Base-by-base conservation (phyloP, 2,329 filamentous ascomycete genomes). In the Colletotrichum echinochloae region DNA sequence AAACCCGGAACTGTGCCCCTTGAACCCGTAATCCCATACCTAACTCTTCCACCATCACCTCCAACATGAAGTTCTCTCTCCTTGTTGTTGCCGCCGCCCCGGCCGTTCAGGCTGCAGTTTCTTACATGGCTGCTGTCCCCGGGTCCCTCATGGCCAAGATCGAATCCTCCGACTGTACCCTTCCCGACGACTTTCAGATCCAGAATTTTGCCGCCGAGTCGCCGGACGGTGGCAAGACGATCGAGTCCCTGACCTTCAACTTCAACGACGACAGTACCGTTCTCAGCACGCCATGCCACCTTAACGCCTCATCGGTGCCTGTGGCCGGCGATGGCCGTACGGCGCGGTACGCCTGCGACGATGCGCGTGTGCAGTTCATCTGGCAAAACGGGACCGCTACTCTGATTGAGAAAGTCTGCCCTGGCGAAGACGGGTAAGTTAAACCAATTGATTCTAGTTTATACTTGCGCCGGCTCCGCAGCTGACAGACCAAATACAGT, bases 321-420 rank as follows among this genome's bases (percentile, higher is more conserved):
- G 76, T 80, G 28, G 77, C 74, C 52, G 74, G 77, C 5, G 65
- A 74, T 20, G 77, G 77, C 30, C 74, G 78, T 5, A 76, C 79
- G 1, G 74, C 79, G 12, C 78, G 84, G 46, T 87, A 80, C 64
- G 75, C 81, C 26, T 88, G 86, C 74, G 81, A 84, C 52, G 75
- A 84, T 74, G 12, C 60, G 0, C 63, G 76, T 11, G 77, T 84
- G 71, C 77, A 83, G 70, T 87, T 87, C 71, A 81, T 86, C 72
- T 87, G 79, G 79, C 64, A 78, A 54, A 74, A 76, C 39, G 69
- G 66, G 39, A 76, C 77, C 48, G 72, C 87, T 52, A 82, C 80
- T n/a, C 71, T 86, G 75, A 77, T 86, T 52, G 83, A 88, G 78
- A 78, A 78, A 35, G 78, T 82, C 18, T 88, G 85, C 74, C 78